phyloP scores from a whole-genome alignment of 2,329 filamentous ascomycete genomes.

The Colletotrichum musicola region DNA sequence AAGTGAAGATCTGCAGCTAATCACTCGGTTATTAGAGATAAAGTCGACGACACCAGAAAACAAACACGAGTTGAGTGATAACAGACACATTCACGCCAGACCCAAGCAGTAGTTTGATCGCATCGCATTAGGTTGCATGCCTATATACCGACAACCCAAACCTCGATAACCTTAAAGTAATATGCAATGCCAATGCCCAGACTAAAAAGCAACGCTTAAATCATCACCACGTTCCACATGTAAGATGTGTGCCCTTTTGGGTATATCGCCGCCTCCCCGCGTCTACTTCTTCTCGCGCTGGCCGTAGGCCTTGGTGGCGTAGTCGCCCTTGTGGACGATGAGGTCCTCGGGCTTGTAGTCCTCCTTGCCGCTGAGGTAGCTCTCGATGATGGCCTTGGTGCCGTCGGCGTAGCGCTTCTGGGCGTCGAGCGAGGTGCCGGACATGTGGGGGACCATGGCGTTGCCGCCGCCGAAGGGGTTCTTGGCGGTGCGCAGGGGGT shows the following conservation, averaged over 20 bases:
- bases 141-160: conserved; percentile 33
- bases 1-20: too few relatives aligned
- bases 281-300: conserved; percentile 69
- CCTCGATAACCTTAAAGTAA: conserved; percentile 15
- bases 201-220: conserved; percentile 22
- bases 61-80: too few relatives aligned
- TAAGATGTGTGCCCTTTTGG: conserved; percentile 4
- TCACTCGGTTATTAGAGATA: too few relatives aligned
- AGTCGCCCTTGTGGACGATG: conserved; percentile 90
- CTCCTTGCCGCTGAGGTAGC: conserved; percentile 87
- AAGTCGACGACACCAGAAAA: too few relatives aligned
- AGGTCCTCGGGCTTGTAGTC: conserved; percentile 93
- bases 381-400: conserved; percentile 89
- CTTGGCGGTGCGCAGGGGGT: conserved; percentile 91
- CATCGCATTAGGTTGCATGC: conserved; percentile 30
- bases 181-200: conserved; percentile 33
- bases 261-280: conserved; percentile 15
- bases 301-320: conserved; percentile 94
- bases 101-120: not conserved
- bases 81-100: too few relatives aligned
- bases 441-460: conserved; percentile 99
- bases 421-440: conserved; percentile 96
- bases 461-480: conserved; percentile 97
- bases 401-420: conserved; percentile 92
- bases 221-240: conserved; percentile 9